Evolutionary conservation across 2,329 filamentous ascomycete genomes (phyloP), one percentile per base, ranked within the genome.

Genomic region (Tolypocladium endophyticum): DNA sequence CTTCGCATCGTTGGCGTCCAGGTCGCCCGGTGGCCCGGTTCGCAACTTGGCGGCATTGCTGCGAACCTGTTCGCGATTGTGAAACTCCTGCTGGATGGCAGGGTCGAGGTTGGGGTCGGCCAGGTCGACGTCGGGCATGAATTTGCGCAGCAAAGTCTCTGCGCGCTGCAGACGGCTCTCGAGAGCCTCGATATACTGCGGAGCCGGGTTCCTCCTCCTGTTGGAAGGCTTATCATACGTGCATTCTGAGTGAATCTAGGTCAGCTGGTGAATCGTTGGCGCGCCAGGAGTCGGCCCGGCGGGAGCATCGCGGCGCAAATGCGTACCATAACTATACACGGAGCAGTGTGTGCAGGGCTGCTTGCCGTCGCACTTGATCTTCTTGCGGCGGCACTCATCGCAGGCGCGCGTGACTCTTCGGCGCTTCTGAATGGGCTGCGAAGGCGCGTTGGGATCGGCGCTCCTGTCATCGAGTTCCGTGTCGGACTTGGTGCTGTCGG

Each of bases 141-240:
- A 86, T 62, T 89, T 86, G 68, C 87, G 87, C 61, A 97, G 77
- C 14, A 96, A 77, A 3, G 85, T 82, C 74, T 96, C 91, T 36
- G 91, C 90, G 63, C 91, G 90, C 68, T 92, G 89, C 58, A 96
- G 76, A 64, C 90, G 86, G 64, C 81, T 86, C 73, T 96, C 92
- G 56, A 97, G 79, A 3, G 90, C 90, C 74, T 96, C 92, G 65
- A 96, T 90, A 71, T 96, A 96, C 74, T 96, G 91, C 23, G 92
- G 92, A 33, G 90, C 90, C 28, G 92, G 92, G 71, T 96, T 96
- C 67, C 92, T 86, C 65, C 92, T 84, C 65, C 92, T 84, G 72
- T 96, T 96, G 30, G 92, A 96, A 16, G 92, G 92, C 72, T 96
- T 94, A 70, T 96, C 92, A 74, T 96, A 96, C 35, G 92, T 96